These are phyloP conservation scores for Microdochium bolleyi DNA, from an alignment of 2,329 filamentous ascomycete genomes.

Conservation along the genomic window DNA sequence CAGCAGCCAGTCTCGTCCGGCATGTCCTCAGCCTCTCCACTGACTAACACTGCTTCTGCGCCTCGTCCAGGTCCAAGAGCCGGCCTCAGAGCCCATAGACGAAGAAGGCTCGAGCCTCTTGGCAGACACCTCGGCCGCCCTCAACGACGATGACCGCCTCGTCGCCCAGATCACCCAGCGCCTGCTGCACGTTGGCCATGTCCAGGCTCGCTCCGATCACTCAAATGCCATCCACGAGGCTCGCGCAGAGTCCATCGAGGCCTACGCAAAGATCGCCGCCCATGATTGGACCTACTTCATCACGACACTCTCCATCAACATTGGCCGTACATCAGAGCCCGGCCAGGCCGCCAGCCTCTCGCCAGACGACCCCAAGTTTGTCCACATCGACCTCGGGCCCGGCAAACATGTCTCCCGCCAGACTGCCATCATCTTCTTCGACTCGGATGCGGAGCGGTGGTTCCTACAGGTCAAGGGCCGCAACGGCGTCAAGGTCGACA, in stretches of 20 bases:
- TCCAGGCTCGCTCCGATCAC: constrained; percentile 55
- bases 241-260: constrained; percentile 55
- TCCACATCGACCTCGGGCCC: constrained; percentile 86
- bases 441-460: constrained; percentile 65
- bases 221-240: constrained; percentile 56
- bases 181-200: constrained; percentile 32
- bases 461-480: constrained; percentile 80
- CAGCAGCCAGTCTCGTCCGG: constrained; percentile 11
- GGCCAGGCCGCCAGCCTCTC: constrained; percentile 29
- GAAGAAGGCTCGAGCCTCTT: constrained; percentile 34
- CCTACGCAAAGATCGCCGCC: constrained; percentile 76
- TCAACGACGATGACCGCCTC: constrained; percentile 46
- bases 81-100: constrained; percentile 34
- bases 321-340: constrained; percentile 60
- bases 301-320: constrained; percentile 65
- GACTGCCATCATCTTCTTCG: constrained; percentile 69
- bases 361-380: constrained; percentile 37
- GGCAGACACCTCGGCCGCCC: constrained; percentile 28
- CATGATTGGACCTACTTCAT: constrained; percentile 82
- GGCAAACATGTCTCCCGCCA: constrained; percentile 74
- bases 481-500: constrained; percentile 84
- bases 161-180: constrained; percentile 48
- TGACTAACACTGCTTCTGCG: not conserved
- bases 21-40: constrained; percentile 6
- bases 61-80: constrained; percentile 28